Percentiles rank a stretch among this genome's conserved stretches.
phyloP scores from a whole-genome alignment of 2,329 filamentous ascomycete species.

The Coniella vitis region DNA sequence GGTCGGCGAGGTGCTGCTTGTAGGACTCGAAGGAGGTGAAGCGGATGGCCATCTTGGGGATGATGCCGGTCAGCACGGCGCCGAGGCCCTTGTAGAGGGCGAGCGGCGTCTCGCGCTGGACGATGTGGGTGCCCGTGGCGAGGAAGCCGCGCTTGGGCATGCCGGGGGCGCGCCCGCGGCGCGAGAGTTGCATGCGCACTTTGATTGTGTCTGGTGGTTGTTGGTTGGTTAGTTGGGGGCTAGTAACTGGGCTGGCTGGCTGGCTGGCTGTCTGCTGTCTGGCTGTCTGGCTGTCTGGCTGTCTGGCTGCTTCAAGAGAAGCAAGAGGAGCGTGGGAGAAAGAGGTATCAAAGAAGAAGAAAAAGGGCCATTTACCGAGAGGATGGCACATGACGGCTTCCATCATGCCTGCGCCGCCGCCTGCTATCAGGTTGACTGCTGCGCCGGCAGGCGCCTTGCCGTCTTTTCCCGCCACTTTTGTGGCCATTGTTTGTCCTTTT shows the following conservation, averaged over 20 bases:
- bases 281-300: too few species aligned
- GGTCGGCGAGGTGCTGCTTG: slow-evolving; percentile 72
- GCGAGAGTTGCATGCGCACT: slow-evolving; percentile 97
- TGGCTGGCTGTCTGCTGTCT: too few species aligned
- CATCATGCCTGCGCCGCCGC: slow-evolving; percentile 98
- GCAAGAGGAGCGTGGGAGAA: too few species aligned
- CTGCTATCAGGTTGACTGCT: slow-evolving; percentile 82
- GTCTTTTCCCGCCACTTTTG: slow-evolving; percentile 35
- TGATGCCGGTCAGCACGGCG: slow-evolving; percentile 89
- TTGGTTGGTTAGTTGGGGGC: slow-evolving; percentile 17
- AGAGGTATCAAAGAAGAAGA: slow-evolving; percentile 6
- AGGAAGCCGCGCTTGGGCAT: slow-evolving; percentile 84
- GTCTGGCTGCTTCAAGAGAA: too few species aligned
- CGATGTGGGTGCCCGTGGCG: slow-evolving; percentile 76
- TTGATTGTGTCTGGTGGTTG: slow-evolving; percentile 75
- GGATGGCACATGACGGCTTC: slow-evolving; percentile 95
- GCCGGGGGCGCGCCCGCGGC: slow-evolving; percentile 74
- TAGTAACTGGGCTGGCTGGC: slow-evolving; percentile 16
- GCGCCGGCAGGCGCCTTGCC: slow-evolving; percentile 75
- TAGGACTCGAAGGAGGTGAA: slow-evolving; percentile 97
- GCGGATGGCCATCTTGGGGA: slow-evolving; percentile 98
- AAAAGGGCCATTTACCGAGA: slow-evolving; percentile 54
- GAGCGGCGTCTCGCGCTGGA: slow-evolving; percentile 82
- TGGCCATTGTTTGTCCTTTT: slow-evolving; percentile 30
- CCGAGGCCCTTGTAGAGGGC: slow-evolving; percentile 98